Evolutionary conservation across 129 eudicot genomes (phyloP).

Genomic region (Cynara cardunculus): DNA sequence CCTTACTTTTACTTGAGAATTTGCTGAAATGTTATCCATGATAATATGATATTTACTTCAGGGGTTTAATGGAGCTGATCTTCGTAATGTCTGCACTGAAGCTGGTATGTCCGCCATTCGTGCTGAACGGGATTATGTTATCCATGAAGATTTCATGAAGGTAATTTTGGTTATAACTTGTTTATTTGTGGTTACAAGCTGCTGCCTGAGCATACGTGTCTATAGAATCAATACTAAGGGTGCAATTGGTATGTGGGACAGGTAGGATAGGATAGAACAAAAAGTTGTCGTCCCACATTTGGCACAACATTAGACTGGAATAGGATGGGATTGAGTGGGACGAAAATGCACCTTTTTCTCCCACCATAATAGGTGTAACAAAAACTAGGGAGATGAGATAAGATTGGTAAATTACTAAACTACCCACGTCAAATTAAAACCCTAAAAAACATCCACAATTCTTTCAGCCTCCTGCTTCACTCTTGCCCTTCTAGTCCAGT

Average conservation of each 20-base stretch:
- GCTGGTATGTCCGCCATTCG: conserved; percentile 99
- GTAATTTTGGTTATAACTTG: conserved; percentile 30
- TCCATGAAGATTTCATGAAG: conserved; percentile 99
- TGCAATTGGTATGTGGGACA: too few relatives aligned
- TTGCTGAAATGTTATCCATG: background rate
- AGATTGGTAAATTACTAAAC: background rate
- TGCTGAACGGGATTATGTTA: conserved; percentile 97
- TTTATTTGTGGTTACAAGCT: background rate
- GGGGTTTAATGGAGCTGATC: conserved; percentile 99
- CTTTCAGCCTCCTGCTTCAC: too few relatives aligned
- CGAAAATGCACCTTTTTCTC: too few relatives aligned
- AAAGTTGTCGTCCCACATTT: too few relatives aligned
- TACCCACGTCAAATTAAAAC: background rate
- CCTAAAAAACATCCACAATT: too few relatives aligned
- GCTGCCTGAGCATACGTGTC: background rate
- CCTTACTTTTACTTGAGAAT: background rate
- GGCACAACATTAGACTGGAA: too few relatives aligned
- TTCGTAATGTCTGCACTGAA: conserved; percentile 93
- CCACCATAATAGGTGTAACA: too few relatives aligned
- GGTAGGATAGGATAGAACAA: too few relatives aligned
- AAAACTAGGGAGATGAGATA: background rate
- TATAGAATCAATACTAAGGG: background rate
- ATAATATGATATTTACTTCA: conserved; percentile 23
- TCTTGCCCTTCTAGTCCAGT: too few relatives aligned
- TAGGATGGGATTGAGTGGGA: too few relatives aligned